Evolutionary conservation across 1,139 yeast genomes (phyloP), one percentile per base, ranked within the genome.

Genomic region (Blastobotrys indianensis): DNA sequence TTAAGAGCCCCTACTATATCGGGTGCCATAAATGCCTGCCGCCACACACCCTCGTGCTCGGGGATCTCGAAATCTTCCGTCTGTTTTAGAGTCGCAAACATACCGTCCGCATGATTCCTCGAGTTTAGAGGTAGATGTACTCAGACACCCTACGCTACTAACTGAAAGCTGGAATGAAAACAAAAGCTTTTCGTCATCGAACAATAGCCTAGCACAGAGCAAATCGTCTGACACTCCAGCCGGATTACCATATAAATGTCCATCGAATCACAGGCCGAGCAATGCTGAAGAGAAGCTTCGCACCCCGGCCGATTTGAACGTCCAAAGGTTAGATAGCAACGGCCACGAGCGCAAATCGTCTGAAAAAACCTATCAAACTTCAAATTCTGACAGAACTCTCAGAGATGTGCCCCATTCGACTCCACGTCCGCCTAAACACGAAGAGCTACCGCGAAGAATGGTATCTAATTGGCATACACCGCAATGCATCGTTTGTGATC

Each of bases 401-500:
- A 31, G 8, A 4, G 8, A 31, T 31, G 33, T 5, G 8, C 8
- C 8, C 33, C 4, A 31, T 8, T 31, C 33, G 5, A 5, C 33
- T 13, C 15, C 33, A 31, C 33, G 15, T 4, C 15, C 33, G 8
- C 15, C 33, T 5, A 31, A 31, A 31, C 33, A 13, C 8, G 33
- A 20, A 20, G 25, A 20, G 25, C 7, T 20, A 4, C 37, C 37
- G 2, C 37, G 28, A 3, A 34, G 23, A 11, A 23, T 11, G 28
- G 37, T 34, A 2, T 23, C 17, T 31, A 41, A 32, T 36, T 28
- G 13, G 25, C 15, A 39, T 33, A 37, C 29, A 42, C 2, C 35
- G 2, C 25, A 20, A 10, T 44, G 46, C 35, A 16, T 30, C 11
- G 37, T 51, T 4, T 57, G 63, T 43, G 41, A 46, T 3, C 50